Percentiles rank a stretch among this genome's conserved stretches.
These are phyloP conservation scores for Symbiodinium natans DNA, from an alignment of 73 alveolate genomes.

Conservation along the genomic window DNA sequence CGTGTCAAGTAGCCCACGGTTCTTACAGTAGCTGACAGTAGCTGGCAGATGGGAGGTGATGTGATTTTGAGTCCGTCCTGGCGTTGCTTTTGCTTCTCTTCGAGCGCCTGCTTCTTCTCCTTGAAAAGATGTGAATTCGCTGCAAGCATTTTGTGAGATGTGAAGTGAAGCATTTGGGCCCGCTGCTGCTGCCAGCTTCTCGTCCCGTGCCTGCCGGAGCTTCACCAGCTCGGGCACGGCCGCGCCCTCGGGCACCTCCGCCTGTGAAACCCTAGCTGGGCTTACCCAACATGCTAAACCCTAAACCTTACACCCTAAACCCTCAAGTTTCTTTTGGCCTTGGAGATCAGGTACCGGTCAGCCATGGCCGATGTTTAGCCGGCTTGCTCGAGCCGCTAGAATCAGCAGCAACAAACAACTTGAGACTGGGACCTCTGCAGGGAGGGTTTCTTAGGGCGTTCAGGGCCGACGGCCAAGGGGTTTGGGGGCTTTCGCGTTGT, in stretches of 20 bases:
- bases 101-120: slow-evolving; percentile 95
- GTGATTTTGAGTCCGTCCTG: slow-evolving; percentile 20
- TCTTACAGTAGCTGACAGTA: no score
- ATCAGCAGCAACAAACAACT: no score
- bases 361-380: slow-evolving; percentile 58
- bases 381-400: background rate
- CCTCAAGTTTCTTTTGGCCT: background rate
- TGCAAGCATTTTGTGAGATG: no score
- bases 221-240: slow-evolving; percentile 88
- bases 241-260: slow-evolving; percentile 70
- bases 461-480: no score
- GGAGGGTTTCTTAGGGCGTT: no score
- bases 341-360: slow-evolving; percentile 66
- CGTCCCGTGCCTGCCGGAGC: slow-evolving; percentile 63
- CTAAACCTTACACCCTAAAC: no score
- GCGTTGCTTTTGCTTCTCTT: slow-evolving; percentile 94
- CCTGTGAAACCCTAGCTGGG: background rate
- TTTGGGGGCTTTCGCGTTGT: no score
- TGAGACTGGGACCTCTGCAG: no score
- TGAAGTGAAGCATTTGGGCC: background rate
- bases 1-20: background rate
- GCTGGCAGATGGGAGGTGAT: no score
- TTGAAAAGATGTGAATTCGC: background rate
- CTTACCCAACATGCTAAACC: background rate
- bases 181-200: slow-evolving; percentile 76